Conservation (phyloP, 169 alveolate species). For the Miamiensis avidus region DNA sequence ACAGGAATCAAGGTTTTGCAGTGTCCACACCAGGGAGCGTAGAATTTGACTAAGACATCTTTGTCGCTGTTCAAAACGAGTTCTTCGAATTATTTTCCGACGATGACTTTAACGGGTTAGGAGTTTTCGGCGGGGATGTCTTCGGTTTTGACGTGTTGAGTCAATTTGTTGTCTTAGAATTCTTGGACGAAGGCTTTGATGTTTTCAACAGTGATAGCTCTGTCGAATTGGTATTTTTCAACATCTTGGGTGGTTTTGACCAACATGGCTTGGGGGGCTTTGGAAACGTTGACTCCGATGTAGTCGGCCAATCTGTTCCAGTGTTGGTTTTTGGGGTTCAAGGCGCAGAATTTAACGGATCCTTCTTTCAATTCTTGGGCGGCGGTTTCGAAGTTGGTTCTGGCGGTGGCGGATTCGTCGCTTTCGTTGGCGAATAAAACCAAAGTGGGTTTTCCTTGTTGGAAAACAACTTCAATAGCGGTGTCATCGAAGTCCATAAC, state of each 20-base stretch:
- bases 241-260: conserved; percentile 55
- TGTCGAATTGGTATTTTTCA: conserved; percentile 57
- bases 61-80: conserved; percentile 81
- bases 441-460: conserved; percentile 56
- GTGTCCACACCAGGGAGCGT: conserved; percentile 98
- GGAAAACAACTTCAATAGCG: conserved; percentile 64
- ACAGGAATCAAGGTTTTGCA: conserved; percentile 93
- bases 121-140: conserved; percentile 87
- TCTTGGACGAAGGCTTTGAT: conserved; percentile 75
- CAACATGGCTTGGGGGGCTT: conserved; percentile 61
- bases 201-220: conserved; percentile 54
- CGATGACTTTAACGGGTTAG: conserved; percentile 84
- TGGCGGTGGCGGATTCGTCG: conserved; percentile 49
- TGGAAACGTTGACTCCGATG: conserved; percentile 62
- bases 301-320: conserved; percentile 71
- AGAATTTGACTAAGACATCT: conserved; percentile 93
- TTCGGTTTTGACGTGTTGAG: conserved; percentile 87
- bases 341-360: conserved; percentile 48
- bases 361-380: conserved; percentile 58
- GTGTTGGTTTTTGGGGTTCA: conserved; percentile 56
- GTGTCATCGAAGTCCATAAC: conserved; percentile 68
- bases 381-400: conserved; percentile 46
- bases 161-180: conserved; percentile 80
- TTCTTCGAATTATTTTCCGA: conserved; percentile 81
- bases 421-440: conserved; percentile 59